Percentiles rank a stretch among this genome's conserved stretches.
These are phyloP conservation scores for Grosmannia huntii DNA, from an alignment of 2,329 filamentous ascomycete genomes.

Conservation along the genomic window DNA sequence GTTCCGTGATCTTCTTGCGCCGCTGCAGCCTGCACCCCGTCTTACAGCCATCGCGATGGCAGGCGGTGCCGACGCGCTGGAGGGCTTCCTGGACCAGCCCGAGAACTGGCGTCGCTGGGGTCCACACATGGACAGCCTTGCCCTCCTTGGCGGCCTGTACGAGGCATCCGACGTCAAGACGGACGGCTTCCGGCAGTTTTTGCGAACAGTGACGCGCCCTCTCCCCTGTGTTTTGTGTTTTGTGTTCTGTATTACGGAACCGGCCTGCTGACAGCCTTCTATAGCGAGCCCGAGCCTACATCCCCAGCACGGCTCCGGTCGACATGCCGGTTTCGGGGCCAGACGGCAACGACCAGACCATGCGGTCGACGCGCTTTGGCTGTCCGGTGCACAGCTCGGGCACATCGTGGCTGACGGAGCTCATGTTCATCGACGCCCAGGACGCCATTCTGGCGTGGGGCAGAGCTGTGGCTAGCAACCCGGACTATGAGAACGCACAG, in stretches of 20 bases:
- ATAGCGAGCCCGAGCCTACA: constrained; percentile 49
- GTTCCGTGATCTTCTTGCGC: constrained; percentile 49
- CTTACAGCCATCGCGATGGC: constrained; percentile 62
- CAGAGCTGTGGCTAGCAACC: constrained; percentile 13
- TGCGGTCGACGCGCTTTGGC: constrained; percentile 33
- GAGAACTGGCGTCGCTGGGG: constrained; percentile 36
- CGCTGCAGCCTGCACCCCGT: constrained; percentile 37
- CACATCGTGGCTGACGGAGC: constrained; percentile 44
- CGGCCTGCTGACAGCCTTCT: not conserved
- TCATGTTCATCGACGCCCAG: constrained; percentile 39
- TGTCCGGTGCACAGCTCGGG: constrained; percentile 62
- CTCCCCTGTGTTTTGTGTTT: no score
- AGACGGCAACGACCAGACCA: constrained; percentile 29
- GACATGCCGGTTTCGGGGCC: constrained; percentile 41
- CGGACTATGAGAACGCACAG: constrained; percentile 15
- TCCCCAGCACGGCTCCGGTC: constrained; percentile 36
- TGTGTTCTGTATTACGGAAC: not conserved
- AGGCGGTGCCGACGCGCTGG: constrained; percentile 46
- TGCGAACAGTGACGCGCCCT: constrained; percentile 24
- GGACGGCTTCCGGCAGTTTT: constrained; percentile 32
- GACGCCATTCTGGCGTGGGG: constrained; percentile 17
- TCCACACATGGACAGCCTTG: constrained; percentile 31
- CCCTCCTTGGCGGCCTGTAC: constrained; percentile 35
- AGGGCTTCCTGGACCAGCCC: constrained; percentile 44
- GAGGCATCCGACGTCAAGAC: constrained; percentile 26